These are phyloP conservation scores for Plasmodium billcollinsi DNA, from an alignment of 169 alveolate species.

Conservation along the genomic window DNA sequence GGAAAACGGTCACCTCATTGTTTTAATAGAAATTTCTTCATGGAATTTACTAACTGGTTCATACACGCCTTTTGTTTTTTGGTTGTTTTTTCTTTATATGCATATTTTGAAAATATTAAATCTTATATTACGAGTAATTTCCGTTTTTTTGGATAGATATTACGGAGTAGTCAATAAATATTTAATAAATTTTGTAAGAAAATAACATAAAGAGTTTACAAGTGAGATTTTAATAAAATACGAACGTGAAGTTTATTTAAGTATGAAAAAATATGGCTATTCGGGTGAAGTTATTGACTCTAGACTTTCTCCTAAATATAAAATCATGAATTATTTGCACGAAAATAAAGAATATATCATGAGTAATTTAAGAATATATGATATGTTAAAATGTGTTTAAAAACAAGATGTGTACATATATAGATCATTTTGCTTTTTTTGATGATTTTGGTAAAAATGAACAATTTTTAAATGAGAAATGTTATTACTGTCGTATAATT, in stretches of 20 bases:
- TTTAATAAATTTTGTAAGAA: neutral
- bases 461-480: conserved; percentile 17
- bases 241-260: neutral
- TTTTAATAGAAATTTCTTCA: neutral
- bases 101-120: neutral
- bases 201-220: neutral
- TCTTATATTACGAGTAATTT: conserved; percentile 8
- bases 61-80: neutral
- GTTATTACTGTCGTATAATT: neutral
- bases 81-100: neutral
- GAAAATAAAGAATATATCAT: neutral
- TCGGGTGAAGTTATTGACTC: neutral
- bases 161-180: neutral
- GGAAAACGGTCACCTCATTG: neutral
- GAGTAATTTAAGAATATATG: neutral
- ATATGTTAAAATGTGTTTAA: neutral
- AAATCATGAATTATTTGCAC: neutral
- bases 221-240: conserved; percentile 6
- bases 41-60: neutral
- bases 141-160: conserved; percentile 22
- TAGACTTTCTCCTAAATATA: conserved; percentile 8
- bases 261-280: neutral
- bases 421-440: conserved; percentile 26
- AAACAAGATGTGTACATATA: neutral
- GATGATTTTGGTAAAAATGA: conserved; percentile 9